phyloP scores from a whole-genome alignment of 345 rosid genomes.

The Eucalyptus urophylla region DNA sequence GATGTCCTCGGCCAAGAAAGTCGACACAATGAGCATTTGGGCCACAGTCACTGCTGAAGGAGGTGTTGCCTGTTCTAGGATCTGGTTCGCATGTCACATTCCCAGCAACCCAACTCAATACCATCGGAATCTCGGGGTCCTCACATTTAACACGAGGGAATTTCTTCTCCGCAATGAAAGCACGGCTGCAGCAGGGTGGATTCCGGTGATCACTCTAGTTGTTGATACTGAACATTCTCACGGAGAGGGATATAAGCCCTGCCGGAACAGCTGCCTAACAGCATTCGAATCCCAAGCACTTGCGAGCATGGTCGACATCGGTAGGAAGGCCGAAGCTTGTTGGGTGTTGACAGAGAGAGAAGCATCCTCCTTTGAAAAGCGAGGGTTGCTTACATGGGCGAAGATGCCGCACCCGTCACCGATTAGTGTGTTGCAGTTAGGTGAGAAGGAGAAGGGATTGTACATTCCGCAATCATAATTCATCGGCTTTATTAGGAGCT shows the following conservation, averaged over 20 bases:
- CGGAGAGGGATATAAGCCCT: not conserved
- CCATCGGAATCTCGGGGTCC: not conserved
- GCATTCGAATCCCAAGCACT: conserved; percentile 1
- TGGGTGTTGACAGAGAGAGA: not conserved
- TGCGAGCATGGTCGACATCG: not conserved
- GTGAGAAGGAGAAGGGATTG: not conserved
- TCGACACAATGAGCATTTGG: not conserved
- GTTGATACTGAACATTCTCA: not conserved
- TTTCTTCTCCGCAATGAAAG: not conserved
- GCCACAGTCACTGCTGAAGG: not conserved
- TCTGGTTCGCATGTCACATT: not conserved
- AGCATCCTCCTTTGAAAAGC: not conserved
- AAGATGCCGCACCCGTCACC: not conserved
- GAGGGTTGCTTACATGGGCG: not conserved
- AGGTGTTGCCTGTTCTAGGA: not conserved
- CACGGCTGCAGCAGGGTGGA: not conserved
- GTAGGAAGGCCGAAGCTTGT: not conserved
- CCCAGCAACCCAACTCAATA: conserved; percentile 1
- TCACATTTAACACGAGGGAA: not conserved
- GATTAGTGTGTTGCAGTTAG: not conserved
- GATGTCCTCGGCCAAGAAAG: not conserved
- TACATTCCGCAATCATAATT: not conserved
- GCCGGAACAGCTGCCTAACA: not conserved
- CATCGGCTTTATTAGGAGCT: not conserved
- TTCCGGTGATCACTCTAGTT: not conserved